Percentiles rank a stretch among this genome's conserved stretches.
Conservation (phyloP, 2,329 filamentous ascomycete species). For the Hirsutella minnesotensis region DNA sequence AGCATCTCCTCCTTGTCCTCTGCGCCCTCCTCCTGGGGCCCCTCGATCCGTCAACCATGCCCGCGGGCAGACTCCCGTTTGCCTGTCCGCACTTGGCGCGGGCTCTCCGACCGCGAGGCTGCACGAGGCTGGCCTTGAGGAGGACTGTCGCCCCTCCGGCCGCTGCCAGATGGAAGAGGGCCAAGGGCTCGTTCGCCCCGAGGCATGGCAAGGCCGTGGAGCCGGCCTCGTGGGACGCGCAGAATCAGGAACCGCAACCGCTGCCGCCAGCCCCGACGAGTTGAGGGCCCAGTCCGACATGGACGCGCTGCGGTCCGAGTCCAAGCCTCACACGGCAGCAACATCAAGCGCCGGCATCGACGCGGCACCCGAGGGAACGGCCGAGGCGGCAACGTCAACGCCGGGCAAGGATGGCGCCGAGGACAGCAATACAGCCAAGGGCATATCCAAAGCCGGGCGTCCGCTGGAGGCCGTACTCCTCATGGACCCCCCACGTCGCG, state of each 20-base stretch:
- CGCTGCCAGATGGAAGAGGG: slow-evolving; percentile 17
- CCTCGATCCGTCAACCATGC: slow-evolving; percentile 31
- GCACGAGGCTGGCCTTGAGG: background rate
- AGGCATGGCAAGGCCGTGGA: slow-evolving; percentile 52
- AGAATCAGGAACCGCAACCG: background rate
- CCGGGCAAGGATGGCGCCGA: background rate
- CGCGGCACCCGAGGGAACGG: background rate
- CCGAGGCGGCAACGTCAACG: background rate
- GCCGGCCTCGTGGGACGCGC: slow-evolving; percentile 25
- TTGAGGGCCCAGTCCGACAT: too few relatives aligned
- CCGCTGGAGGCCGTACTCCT: slow-evolving; percentile 36
- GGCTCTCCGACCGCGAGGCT: slow-evolving; percentile 16
- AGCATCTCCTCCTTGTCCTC: too few relatives aligned
- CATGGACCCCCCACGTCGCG: slow-evolving; percentile 30
- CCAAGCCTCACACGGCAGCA: too few relatives aligned
- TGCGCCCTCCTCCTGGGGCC: too few relatives aligned
- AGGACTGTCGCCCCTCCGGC: background rate
- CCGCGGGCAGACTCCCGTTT: slow-evolving; percentile 51
- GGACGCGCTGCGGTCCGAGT: too few relatives aligned
- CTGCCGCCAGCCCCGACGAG: background rate
- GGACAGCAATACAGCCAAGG: background rate
- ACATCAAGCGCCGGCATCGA: too few relatives aligned
- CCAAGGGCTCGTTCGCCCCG: slow-evolving; percentile 35
- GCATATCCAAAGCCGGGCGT: background rate
- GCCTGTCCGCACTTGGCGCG: slow-evolving; percentile 58